Conservation (phyloP, 371 early-diverging fungal species). For the Apophysomyces elegans region DNA sequence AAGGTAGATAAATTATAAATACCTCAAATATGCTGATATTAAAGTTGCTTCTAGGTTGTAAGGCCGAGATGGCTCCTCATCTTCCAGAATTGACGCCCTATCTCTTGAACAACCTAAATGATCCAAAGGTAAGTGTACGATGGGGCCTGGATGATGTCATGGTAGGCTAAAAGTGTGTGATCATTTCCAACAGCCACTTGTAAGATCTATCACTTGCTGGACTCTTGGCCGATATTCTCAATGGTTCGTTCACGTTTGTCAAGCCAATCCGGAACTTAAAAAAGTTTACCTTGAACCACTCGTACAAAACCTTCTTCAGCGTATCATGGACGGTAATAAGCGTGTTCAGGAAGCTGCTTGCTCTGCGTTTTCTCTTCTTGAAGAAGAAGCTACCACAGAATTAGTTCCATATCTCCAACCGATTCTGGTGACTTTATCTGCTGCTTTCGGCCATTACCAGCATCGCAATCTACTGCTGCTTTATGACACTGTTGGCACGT, state of each 20-base stretch:
- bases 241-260: constrained; percentile 73
- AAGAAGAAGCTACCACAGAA: constrained; percentile 78
- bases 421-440: constrained; percentile 74
- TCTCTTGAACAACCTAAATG: constrained; percentile 77
- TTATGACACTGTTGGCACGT: constrained; percentile 92
- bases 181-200: constrained; percentile 68
- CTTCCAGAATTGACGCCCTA: constrained; percentile 86
- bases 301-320: constrained; percentile 73
- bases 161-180: not conserved
- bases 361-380: constrained; percentile 88
- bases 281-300: constrained; percentile 79
- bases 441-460: constrained; percentile 86
- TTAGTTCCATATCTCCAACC: constrained; percentile 83
- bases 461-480: constrained; percentile 86
- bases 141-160: not conserved
- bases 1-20: constrained; percentile 55
- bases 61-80: constrained; percentile 86
- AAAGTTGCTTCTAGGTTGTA: constrained; percentile 55
- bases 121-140: constrained; percentile 67
- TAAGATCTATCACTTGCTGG: constrained; percentile 98
- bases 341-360: constrained; percentile 95
- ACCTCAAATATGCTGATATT: not conserved
- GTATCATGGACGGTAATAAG: constrained; percentile 88
- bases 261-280: constrained; percentile 60
- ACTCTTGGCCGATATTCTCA: constrained; percentile 90